Evolutionary conservation across 2,329 filamentous ascomycete genomes (phyloP).

Genomic region (Hypomyces rosellus): DNA sequence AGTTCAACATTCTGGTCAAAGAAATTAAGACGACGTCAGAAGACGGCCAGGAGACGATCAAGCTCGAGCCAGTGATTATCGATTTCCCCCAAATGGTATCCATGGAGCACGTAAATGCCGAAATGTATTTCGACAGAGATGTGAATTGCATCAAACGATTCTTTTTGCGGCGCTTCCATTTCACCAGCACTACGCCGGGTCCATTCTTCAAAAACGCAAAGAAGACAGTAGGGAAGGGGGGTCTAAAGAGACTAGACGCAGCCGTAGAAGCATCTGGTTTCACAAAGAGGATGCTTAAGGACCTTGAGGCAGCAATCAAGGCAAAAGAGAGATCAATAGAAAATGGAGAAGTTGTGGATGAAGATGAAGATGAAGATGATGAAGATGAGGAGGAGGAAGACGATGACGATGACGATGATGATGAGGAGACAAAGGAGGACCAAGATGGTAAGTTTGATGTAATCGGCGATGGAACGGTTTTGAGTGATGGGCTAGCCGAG

Average conservation of each 20-base stretch:
- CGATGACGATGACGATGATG: slow-evolving; percentile 15
- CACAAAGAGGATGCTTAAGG: slow-evolving; percentile 93
- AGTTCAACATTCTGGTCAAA: slow-evolving; percentile 95
- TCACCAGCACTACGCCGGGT: slow-evolving; percentile 72
- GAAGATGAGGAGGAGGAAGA: slow-evolving; percentile 22
- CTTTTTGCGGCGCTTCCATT: slow-evolving; percentile 84
- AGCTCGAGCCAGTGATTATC: slow-evolving; percentile 75
- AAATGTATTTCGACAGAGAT: slow-evolving; percentile 96
- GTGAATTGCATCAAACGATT: slow-evolving; percentile 94
- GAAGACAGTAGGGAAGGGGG: slow-evolving; percentile 62
- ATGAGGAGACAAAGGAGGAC: background rate
- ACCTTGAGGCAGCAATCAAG: slow-evolving; percentile 84
- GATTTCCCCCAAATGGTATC: slow-evolving; percentile 99
- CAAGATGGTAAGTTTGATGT: background rate
- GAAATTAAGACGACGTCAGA: slow-evolving; percentile 50
- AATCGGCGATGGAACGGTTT: background rate
- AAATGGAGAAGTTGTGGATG: slow-evolving; percentile 24
- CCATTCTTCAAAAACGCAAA: slow-evolving; percentile 82
- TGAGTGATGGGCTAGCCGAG: background rate
- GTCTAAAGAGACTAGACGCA: slow-evolving; percentile 69
- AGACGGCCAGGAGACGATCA: slow-evolving; percentile 36
- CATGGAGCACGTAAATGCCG: slow-evolving; percentile 85
- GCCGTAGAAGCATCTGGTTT: slow-evolving; percentile 90
- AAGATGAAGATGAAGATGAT: slow-evolving; percentile 24
- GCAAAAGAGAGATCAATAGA: slow-evolving; percentile 56